Base-by-base conservation (phyloP, 108 stramenopile genomes). In the Fistulifera solaris region DNA sequence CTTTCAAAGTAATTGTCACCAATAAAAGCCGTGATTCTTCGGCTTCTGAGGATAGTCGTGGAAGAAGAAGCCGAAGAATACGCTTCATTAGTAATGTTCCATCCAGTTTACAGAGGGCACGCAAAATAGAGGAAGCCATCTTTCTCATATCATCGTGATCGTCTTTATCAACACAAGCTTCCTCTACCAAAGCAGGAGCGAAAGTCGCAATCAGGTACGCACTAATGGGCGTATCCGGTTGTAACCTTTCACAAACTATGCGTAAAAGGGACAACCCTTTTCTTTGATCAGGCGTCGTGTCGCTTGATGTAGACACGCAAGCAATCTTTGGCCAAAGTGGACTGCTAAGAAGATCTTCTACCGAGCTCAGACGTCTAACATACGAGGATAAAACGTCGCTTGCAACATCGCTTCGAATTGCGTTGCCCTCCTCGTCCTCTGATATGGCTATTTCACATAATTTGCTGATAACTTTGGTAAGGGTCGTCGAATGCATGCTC, bases 391-490 rank as follows among this genome's bases (percentile, higher is more conserved):
- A 35, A 35, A 35, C 31, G 6, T 8, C 8, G 3, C 31, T 35
- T 6, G 31, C 31, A 8, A 35, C 31, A 6, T 35, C 31, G 8
- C 31, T 8, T 35, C 6, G 8, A 35, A 3, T 35, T 8, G 8
- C 3, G 31, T 35, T 35, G 31, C 31, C 8, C 31, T n/a, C n/a
- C n/a, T 63, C 44, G 16, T 23, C 54, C 5, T 55, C 41, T 28
- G 27, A 25, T 11, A 43, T 42, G 25, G 63, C 35, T 17, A 59
- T 14, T 22, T 38, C 40, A 23, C 72, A 76, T 42, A 82, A 58
- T 7, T 75, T 63, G 8, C 13, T 57, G 21, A 80, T 65, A 23
- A 87, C 56, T 38, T 81, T 83, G 43, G 47, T 54, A 19, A 71
- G 40, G 0, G 82, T 7, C 28, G 47, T 27, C 35, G 48, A 12